Evolutionary conservation across 441 rosid species (phyloP).

Genomic region (Populus tomentosa): DNA sequence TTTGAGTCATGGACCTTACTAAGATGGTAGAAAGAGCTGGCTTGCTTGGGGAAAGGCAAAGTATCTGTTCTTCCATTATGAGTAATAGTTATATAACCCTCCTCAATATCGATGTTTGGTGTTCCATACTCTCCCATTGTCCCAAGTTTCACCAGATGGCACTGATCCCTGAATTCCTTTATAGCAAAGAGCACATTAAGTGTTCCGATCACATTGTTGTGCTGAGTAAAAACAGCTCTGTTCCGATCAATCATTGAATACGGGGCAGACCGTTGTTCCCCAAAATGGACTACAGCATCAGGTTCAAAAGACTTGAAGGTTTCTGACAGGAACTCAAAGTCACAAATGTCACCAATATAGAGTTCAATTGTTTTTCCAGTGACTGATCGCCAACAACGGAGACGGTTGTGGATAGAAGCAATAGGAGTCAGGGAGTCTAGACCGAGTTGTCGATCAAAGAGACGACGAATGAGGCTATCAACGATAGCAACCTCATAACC

Average conservation of each 20-base stretch:
- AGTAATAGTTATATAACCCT: conserved; percentile 86
- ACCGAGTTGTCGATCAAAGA: conserved; percentile 88
- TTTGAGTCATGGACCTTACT: conserved; percentile 94
- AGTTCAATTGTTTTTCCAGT: conserved; percentile 81
- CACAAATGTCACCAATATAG: conserved; percentile 81
- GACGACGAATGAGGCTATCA: conserved; percentile 80
- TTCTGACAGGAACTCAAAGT: conserved; percentile 79
- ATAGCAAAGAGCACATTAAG: conserved; percentile 91
- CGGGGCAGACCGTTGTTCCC: conserved; percentile 94
- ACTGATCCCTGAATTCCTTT: conserved; percentile 80
- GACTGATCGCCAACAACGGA: conserved; percentile 81
- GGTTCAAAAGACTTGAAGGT: conserved; percentile 81
- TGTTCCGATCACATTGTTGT: conserved; percentile 91
- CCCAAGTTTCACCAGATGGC: conserved; percentile 93
- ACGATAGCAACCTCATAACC: conserved; percentile 81
- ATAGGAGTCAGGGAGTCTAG: conserved; percentile 85
- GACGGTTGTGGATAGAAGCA: conserved; percentile 70
- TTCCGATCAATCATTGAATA: conserved; percentile 96
- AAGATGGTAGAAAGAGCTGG: conserved; percentile 94
- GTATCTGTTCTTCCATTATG: conserved; percentile 93
- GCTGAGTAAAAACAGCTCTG: conserved; percentile 81
- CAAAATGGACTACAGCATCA: conserved; percentile 88
- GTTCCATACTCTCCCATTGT: conserved; percentile 99
- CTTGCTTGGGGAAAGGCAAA: conserved; percentile 94
- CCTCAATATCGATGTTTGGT: conserved; percentile 94